A percentile compares a stretch with the other conserved stretches of the same genome.
Conservation (phyloP, 768 basidiomycete genomes). For the Cubamyces lactineus region DNA sequence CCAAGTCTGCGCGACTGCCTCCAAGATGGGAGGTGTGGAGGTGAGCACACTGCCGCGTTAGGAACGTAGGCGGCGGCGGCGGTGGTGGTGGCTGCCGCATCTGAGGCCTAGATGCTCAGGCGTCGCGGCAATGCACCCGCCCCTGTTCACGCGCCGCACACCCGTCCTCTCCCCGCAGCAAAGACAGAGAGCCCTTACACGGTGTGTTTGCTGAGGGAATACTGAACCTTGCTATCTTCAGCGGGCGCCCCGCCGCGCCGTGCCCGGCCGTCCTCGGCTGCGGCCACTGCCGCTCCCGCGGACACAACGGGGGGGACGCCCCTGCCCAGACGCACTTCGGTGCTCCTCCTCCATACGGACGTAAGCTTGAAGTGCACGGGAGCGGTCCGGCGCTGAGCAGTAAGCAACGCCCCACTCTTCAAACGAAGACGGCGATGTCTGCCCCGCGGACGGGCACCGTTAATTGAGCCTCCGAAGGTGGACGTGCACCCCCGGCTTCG, state of each 20-base stretch:
- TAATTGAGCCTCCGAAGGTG: not conserved
- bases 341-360: no score
- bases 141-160: slow-evolving; percentile 6
- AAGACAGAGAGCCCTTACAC: not conserved
- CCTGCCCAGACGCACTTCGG: not conserved
- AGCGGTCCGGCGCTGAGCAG: not conserved
- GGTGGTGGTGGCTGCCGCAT: no score
- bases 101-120: no score
- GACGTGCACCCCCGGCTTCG: no score
- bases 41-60: not conserved
- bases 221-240: slow-evolving; percentile 15
- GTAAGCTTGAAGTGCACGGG: not conserved
- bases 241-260: not conserved
- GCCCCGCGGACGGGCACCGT: slow-evolving; percentile 4
- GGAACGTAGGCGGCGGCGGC: no score
- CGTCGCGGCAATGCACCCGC: slow-evolving; percentile 5
- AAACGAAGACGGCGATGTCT: not conserved
- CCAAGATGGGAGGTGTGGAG: not conserved
- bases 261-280: not conserved
- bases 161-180: slow-evolving; percentile 11
- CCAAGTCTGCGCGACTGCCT: not conserved
- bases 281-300: no score
- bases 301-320: no score
- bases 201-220: not conserved
- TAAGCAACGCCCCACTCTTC: no score